Evolutionary conservation across 352 stramenopile genomes (phyloP), one percentile per base, ranked within the genome.

Genomic region (Phytophthora meadii): DNA sequence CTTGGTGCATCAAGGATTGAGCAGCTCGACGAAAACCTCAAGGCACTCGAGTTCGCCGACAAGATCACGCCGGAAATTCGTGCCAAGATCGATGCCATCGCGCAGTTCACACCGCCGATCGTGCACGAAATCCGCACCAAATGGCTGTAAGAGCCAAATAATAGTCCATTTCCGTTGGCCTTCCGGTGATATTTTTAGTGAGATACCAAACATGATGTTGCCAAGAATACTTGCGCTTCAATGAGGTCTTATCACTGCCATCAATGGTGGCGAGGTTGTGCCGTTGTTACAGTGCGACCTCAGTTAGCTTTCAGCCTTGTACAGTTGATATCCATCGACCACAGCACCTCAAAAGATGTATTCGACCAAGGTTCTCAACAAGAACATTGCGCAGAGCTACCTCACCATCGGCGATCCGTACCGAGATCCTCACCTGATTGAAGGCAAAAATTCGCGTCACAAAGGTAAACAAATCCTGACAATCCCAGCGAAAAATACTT

Each of bases 391-490:
- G 4, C 72, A 79, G 59, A 91, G 84, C 79, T 93, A 93, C 70
- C 74, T 93, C 45, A 87, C 82, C 45, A 89, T 93, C 51, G 84
- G 84, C 24, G 84, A 93, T 57, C 82, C 82, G 30, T 93, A 91
- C 57, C 76, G 79, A 41, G 84, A 93, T 56, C 81, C 84, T 34
- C 82, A 93, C 42, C 41, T 87, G 25, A 87, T 91, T 49, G 77
- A 93, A 66, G 79, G 80, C 66, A 93, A 91, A 50, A 84, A 78
- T 54, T 74, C 72, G 6, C 82, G 81, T 3, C 82, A 91, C 71
- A 93, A 93, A 59, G 82, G 82, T 45, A 93, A 93, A 61, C 84
- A 93, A 45, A 70, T 93, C 58, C 83, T 80, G 50, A 91, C 84
- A 0, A 66, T 89, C 24, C 82, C 84, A 15, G 68, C 80, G 17